Conservation (phyloP, 306 rosid species). For the Trifolium dubium region DNA sequence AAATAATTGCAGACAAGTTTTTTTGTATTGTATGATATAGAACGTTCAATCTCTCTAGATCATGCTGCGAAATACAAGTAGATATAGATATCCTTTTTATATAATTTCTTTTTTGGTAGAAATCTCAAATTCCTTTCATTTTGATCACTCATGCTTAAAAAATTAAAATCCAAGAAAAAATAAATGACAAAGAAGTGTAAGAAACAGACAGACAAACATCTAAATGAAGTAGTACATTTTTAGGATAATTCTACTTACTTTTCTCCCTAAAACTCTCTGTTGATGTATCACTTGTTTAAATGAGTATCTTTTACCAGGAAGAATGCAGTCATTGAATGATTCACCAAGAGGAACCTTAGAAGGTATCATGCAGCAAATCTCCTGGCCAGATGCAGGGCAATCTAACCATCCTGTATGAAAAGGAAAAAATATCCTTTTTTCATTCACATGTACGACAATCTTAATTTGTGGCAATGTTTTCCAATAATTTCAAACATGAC, state of each 20-base stretch:
- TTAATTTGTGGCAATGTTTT: conserved; percentile 21
- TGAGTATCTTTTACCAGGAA: conserved; percentile 98
- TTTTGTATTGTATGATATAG: conserved; percentile 9
- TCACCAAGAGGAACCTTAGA: conserved; percentile 98
- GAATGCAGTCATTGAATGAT: conserved; percentile 70
- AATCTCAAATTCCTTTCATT: conserved; percentile 18
- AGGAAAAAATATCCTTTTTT: conserved; percentile 29
- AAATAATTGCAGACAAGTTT: conserved; percentile 7
- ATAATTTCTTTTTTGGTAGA: conserved; percentile 6
- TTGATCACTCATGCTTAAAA: conserved; percentile 15
- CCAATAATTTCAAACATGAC: conserved; percentile 29
- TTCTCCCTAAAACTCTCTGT: conserved; percentile 89
- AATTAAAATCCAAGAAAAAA: conserved; percentile 21
- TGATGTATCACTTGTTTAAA: conserved; percentile 97
- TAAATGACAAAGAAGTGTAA: conserved; percentile 10
- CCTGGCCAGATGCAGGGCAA: conserved; percentile 86
- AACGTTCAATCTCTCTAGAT: conserved; percentile 13
- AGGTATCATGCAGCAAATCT: conserved; percentile 83
- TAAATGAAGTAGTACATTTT: conserved; percentile 18
- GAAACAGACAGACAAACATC: conserved; percentile 28
- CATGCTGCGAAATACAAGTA: conserved; percentile 18
- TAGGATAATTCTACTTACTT: conserved; percentile 56
- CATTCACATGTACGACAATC: conserved; percentile 16
- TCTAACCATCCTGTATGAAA: conserved; percentile 90
- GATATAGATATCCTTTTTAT: conserved; percentile 14